Conservation (phyloP, 2,329 filamentous ascomycete genomes). For the Ceratocystis variospora region DNA sequence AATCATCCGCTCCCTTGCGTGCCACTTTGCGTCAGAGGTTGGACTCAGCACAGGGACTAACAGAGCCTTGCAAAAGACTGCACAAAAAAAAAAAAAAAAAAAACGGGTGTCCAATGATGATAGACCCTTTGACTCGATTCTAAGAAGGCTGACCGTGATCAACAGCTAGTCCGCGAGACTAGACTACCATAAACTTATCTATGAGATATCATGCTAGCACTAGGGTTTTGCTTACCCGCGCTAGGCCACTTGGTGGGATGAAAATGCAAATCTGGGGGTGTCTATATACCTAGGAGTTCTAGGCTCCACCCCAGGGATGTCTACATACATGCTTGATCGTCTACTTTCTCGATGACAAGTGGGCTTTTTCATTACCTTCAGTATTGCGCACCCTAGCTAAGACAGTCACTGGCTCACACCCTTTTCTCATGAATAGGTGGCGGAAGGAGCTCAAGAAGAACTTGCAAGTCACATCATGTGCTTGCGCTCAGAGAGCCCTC, state of each 20-base stretch:
- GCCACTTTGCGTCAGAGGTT: slow-evolving; percentile 4
- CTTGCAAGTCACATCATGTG: neutral
- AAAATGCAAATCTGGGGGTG: slow-evolving; percentile 9
- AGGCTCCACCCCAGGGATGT: neutral
- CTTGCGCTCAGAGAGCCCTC: neutral
- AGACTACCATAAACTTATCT: no score
- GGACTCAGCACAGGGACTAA: neutral
- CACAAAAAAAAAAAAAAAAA: no score
- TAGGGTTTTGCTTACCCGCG: neutral
- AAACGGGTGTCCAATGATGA: no score
- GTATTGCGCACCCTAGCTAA: neutral
- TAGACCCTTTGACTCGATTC: no score
- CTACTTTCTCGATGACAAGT: slow-evolving; percentile 1
- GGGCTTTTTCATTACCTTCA: neutral
- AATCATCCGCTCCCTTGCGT: slow-evolving; percentile 13
- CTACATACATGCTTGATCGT: neutral
- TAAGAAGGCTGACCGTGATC: no score
- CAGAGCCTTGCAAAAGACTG: neutral
- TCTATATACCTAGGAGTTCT: slow-evolving; percentile 15
- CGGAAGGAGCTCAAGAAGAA: neutral
- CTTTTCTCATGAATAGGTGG: neutral
- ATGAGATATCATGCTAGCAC: no score
- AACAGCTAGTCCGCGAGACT: neutral
- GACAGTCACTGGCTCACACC: neutral
- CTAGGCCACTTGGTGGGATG: slow-evolving; percentile 5